A percentile compares a stretch with the other conserved stretches of the same genome.
Conservation (phyloP, 306 rosid species). For the Fragaria vesca region DNA sequence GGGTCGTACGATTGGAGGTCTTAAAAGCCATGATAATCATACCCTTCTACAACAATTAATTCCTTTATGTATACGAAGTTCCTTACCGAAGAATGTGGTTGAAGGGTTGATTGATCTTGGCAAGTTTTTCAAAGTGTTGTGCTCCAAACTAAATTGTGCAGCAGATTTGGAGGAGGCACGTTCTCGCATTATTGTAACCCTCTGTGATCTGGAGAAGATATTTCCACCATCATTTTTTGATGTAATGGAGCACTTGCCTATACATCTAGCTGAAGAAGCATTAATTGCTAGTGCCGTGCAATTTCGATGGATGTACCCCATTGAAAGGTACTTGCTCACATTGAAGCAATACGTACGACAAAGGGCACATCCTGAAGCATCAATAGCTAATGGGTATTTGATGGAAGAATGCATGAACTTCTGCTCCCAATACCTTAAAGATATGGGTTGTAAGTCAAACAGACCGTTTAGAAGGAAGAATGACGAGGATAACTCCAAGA, state of each 20-base stretch:
- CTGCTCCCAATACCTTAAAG: too few relatives aligned
- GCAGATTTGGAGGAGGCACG: neutral
- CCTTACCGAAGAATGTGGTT: too few relatives aligned
- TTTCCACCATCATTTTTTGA: neutral
- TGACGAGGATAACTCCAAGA: too few relatives aligned
- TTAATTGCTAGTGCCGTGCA: neutral
- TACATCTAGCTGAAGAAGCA: neutral
- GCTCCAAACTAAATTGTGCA: neutral
- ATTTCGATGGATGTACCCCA: neutral
- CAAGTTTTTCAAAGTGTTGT: neutral
- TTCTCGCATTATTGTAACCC: neutral
- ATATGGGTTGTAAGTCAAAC: too few relatives aligned
- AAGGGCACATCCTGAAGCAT: neutral
- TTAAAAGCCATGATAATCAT: too few relatives aligned
- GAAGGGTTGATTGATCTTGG: too few relatives aligned
- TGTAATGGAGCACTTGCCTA: neutral
- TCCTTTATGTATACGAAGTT: too few relatives aligned
- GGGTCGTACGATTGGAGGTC: too few relatives aligned
- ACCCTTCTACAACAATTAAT: too few relatives aligned
- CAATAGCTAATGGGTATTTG: neutral
- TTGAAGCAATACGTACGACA: neutral
- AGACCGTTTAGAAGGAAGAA: too few relatives aligned
- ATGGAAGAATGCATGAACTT: neutral
- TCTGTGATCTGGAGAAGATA: conserved; percentile 10
- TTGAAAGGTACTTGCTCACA: neutral